Evolutionary conservation across 176 grass and related monocot species (phyloP).

Genomic region (Cenchrus fungigraminus): DNA sequence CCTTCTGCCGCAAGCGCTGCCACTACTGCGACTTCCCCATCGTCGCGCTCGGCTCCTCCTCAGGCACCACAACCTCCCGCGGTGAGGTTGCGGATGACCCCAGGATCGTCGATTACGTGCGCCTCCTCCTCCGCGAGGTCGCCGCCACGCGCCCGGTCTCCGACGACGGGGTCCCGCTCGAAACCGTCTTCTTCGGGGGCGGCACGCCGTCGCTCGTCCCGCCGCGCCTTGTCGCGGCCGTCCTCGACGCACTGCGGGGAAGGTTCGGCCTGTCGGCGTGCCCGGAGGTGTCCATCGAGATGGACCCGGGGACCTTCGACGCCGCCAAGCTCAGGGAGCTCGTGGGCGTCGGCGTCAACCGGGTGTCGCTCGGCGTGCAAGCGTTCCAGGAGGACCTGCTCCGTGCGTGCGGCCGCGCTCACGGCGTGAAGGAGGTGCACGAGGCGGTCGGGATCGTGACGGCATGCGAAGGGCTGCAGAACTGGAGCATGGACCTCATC

Average conservation of each 20-base stretch:
- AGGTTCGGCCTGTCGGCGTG: constrained; percentile 58
- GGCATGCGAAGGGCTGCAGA: constrained; percentile 62
- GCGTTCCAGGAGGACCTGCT: constrained; percentile 87
- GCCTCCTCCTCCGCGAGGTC: constrained; percentile 79
- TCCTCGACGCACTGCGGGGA: constrained; percentile 63
- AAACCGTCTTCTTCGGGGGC: constrained; percentile 84
- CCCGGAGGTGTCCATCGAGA: constrained; percentile 87
- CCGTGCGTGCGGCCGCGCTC: constrained; percentile 69
- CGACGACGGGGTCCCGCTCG: constrained; percentile 51
- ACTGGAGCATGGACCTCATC: constrained; percentile 98
- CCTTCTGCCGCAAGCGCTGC: constrained; percentile 92
- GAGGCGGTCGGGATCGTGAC: constrained; percentile 68
- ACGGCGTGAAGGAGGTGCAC: constrained; percentile 71
- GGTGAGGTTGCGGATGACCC: constrained; percentile 55
- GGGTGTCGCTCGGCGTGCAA: constrained; percentile 85
- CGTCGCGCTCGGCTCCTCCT: constrained; percentile 70
- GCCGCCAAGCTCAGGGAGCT: constrained; percentile 48
- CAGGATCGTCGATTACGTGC: constrained; percentile 72
- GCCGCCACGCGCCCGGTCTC: constrained; percentile 49
- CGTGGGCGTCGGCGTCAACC: constrained; percentile 71
- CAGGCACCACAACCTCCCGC: background rate
- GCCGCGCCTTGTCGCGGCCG: constrained; percentile 55
- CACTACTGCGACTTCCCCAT: constrained; percentile 95
- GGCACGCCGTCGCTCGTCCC: constrained; percentile 89
- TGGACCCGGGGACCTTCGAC: constrained; percentile 87